These are phyloP conservation scores for Exophiala sp. DNA, from an alignment of 2,329 filamentous ascomycete genomes.

Conservation along the genomic window DNA sequence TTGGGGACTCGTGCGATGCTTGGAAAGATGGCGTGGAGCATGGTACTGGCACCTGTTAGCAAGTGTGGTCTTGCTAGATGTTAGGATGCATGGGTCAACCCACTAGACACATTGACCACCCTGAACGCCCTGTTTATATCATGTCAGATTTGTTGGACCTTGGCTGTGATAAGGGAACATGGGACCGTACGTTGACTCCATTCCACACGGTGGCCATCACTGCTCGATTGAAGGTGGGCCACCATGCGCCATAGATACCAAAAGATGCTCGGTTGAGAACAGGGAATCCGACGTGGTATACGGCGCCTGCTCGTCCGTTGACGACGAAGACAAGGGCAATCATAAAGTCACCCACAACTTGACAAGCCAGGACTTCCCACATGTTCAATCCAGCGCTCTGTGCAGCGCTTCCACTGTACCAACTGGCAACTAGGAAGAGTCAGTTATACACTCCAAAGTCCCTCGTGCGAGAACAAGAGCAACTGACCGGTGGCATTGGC, in stretches of 20 bases:
- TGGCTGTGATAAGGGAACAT: too few relatives aligned
- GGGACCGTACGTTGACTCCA: neutral
- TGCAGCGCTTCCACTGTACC: constrained; percentile 39
- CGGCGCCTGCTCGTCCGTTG: constrained; percentile 33
- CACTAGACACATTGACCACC: constrained; percentile 37
- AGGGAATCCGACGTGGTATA: constrained; percentile 43
- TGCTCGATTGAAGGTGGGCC: constrained; percentile 38
- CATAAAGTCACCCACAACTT: constrained; percentile 40
- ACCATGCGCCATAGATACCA: constrained; percentile 42
- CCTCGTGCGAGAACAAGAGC: neutral
- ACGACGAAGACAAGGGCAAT: constrained; percentile 30
- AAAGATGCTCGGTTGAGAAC: constrained; percentile 41
- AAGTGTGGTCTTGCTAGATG: neutral
- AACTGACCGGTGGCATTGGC: constrained; percentile 26
- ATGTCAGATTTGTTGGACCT: constrained; percentile 34
- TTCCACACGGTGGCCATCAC: constrained; percentile 40
- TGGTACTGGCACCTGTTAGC: constrained; percentile 20
- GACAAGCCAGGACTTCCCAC: constrained; percentile 45
- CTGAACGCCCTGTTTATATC: constrained; percentile 37
- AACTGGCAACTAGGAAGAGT: constrained; percentile 33
- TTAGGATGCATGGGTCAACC: neutral
- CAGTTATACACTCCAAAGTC: constrained; percentile 28
- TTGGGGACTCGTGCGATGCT: constrained; percentile 38
- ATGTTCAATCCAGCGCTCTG: constrained; percentile 44
- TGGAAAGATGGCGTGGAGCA: constrained; percentile 42